Base-by-base conservation (phyloP, 163 green algal genomes). In the Chloroidium sp. region DNA sequence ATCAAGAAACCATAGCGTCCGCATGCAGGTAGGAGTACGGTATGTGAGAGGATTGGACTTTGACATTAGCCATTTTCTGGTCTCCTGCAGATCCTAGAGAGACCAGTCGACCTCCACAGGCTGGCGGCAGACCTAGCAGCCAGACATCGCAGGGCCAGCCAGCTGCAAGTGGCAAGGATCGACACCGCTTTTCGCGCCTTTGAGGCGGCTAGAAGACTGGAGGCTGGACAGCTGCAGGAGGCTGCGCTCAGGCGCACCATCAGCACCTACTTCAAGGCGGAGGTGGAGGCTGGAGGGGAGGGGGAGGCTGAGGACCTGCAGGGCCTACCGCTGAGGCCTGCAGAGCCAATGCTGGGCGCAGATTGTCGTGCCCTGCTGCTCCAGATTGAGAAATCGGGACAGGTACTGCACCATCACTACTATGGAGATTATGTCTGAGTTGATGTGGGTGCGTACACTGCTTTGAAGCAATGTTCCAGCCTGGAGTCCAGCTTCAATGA, bases 121-220 rank as follows among this genome's bases (percentile, higher is more conserved):
- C 81, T 93, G 79, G 85, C 89, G 14, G 78, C 74, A 3, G 59
- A 76, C 58, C 61, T 90, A 61, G 74, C 84, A 58, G n/a, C n/a
- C 0, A 72, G 87, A 67, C 78, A 86, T 13, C 13, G 75, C 1
- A 36, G 76, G 8, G 84, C 88, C 36, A 62, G 85, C 79, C 57
- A 61, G 64, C 86, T 81, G 67, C 79, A 87, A 4, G 83, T 91
- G 62, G 76, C 80, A 14, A 88, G 92, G 59, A 79, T 96, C 79
- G 92, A 96, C 76, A 79, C 88, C 0, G 83, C 86, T 12, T 95
- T 92, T 81, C 76, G 81, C 2, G 83, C 86, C 0, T 84, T 96
- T 77, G 81, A 78, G 2, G 75, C 80, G 14, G 81, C 84, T 68
- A 76, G 76, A 69, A 13, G 10, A 0, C 12, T 57, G 3, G 74